These are phyloP conservation scores for Septoria petroselini DNA, from an alignment of 2,329 filamentous ascomycete species.

Conservation along the genomic window DNA sequence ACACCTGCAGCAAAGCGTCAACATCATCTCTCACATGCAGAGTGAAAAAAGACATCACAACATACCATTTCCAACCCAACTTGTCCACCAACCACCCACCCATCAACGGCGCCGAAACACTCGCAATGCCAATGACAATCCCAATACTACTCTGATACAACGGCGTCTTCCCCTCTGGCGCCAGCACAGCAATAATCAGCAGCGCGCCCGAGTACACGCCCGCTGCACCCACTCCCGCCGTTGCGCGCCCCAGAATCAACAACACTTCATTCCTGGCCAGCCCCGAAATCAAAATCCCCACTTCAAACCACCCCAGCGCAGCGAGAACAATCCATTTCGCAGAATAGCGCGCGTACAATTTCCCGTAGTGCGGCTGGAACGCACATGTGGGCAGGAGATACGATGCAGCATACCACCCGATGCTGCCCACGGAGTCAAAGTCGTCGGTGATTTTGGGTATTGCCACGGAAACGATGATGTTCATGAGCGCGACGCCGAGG, in stretches of 20 bases:
- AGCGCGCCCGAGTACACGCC: slow-evolving; percentile 1
- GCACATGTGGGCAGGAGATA: slow-evolving; percentile 9
- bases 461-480: slow-evolving; percentile 25
- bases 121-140: slow-evolving; percentile 1
- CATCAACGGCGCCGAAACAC: slow-evolving; percentile 3
- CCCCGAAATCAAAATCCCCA: background rate
- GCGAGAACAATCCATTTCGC: slow-evolving; percentile 1
- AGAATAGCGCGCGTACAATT: slow-evolving; percentile 2
- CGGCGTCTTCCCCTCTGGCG: background rate
- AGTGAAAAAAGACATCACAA: no score
- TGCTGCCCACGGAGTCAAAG: slow-evolving; percentile 42
- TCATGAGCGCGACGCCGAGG: slow-evolving; percentile 5
- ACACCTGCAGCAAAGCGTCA: background rate
- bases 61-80: background rate
- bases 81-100: slow-evolving; percentile 2
- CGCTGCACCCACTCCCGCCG: slow-evolving; percentile 1
- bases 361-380: slow-evolving; percentile 6
- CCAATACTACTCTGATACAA: background rate
- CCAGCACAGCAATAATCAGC: background rate
- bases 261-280: background rate
- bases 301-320: background rate
- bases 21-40: background rate
- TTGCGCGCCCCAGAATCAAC: background rate
- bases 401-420: slow-evolving; percentile 43
- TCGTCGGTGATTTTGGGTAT: slow-evolving; percentile 43